Percentiles rank a stretch among this genome's conserved stretches.
Conservation (phyloP, 345 rosid species). For the Cardiospermum halicacabum region DNA sequence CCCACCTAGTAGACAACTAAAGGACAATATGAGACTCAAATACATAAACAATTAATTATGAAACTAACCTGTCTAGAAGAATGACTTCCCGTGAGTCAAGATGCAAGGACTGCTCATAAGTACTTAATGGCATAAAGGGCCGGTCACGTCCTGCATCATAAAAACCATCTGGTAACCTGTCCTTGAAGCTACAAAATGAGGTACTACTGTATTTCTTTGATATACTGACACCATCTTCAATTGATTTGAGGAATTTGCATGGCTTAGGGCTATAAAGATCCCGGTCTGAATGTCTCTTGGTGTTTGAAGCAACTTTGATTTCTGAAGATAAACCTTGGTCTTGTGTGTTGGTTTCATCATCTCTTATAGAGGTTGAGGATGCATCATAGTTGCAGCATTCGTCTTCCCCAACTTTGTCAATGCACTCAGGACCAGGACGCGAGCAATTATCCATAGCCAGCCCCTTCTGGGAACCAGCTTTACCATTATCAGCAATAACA, state of each 20-base stretch:
- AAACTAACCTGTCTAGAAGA: conserved; percentile 81
- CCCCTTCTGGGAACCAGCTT: conserved; percentile 28
- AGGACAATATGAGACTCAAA: neutral
- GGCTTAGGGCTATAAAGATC: conserved; percentile 85
- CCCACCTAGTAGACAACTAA: neutral
- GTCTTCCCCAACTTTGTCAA: conserved; percentile 25
- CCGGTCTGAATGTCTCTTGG: conserved; percentile 71
- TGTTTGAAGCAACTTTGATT: conserved; percentile 34
- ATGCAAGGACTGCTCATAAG: conserved; percentile 52
- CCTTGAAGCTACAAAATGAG: conserved; percentile 77
- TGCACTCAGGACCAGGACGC: conserved; percentile 22
- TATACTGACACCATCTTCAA: conserved; percentile 35
- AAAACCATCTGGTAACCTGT: conserved; percentile 80
- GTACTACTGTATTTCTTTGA: conserved; percentile 59
- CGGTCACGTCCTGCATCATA: conserved; percentile 98
- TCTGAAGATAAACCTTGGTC: conserved; percentile 46
- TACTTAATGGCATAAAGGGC: conserved; percentile 65
- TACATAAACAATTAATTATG: neutral
- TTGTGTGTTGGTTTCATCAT: conserved; percentile 27
- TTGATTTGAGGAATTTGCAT: conserved; percentile 60
- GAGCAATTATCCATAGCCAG: conserved; percentile 26
- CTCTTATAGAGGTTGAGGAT: conserved; percentile 31
- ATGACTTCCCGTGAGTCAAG: conserved; percentile 94
- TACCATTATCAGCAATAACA: conserved; percentile 37
- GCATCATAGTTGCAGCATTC: conserved; percentile 30